Evolutionary conservation across 2,329 filamentous ascomycete species (phyloP), one percentile per base, ranked within the genome.

Genomic region (Phialophora expanda): DNA sequence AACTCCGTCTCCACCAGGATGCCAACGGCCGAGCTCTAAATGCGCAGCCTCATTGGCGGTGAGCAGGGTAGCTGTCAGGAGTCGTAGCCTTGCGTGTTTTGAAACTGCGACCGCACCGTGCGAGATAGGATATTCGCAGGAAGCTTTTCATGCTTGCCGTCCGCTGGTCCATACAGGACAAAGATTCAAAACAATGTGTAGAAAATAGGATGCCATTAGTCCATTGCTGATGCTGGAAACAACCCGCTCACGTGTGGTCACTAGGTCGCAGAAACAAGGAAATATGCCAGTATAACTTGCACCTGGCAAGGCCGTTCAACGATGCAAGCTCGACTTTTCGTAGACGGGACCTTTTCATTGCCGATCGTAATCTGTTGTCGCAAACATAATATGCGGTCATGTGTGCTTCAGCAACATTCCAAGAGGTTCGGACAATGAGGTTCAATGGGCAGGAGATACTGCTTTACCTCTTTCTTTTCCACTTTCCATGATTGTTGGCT

Each of bases 41-140:
- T 44, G 58, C 28, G 24, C 46, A 24, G 58, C 20, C 6, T 38
- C n/a, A 12, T 50, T 22, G 9, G 46, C 28, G 30, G 28, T 34
- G n/a, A 59, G 56, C 22, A 20, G 20, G 38, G 32, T 28, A 30
- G 46, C 44, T 54, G 28, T 26, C 26, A 50, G 58, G 46, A 61
- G 48, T 51, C 48, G 22, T 38, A 61, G 58, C 58, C 58, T 61
- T 61, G 58, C 48, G 14, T 26, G 57, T 17, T 9, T 28, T 22
- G 28, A 17, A 6, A 14, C 32, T n/a, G 38, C n/a, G n/a, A 8
- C 3, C 32, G 26, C 7, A 28, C 41, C 24, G 5, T 44, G 17
- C 17, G 7, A n/a, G 38, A n/a, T 20, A n/a, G 38, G 14, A n/a
- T 44, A 3, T 44, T n/a, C 17, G 38, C 5, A 44, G 14, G 38